Percentiles rank a stretch among this genome's conserved stretches.
Conservation (phyloP, 768 basidiomycete species). For the Porpolomopsis calyptriformis region DNA sequence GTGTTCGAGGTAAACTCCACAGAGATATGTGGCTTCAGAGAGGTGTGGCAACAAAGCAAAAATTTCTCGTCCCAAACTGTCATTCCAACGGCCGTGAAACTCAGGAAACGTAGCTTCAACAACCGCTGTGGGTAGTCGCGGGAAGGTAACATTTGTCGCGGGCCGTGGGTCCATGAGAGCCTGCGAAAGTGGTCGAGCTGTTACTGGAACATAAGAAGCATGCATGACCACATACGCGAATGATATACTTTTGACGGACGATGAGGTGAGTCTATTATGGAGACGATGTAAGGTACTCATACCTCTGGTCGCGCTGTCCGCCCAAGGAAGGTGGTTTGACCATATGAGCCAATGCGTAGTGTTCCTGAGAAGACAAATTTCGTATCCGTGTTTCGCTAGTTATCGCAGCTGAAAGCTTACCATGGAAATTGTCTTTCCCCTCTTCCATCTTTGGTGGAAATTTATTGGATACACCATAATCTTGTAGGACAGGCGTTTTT, state of each 20-base stretch:
- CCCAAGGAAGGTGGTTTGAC: slow-evolving; percentile 49
- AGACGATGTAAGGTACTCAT: slow-evolving; percentile 10
- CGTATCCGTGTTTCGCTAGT: background rate
- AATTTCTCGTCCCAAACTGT: slow-evolving; percentile 32
- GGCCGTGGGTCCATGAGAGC: slow-evolving; percentile 16
- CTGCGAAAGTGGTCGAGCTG: slow-evolving; percentile 11
- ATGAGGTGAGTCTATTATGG: background rate
- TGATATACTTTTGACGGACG: slow-evolving; percentile 35
- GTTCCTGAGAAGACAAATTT: slow-evolving; percentile 35
- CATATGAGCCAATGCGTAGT: slow-evolving; percentile 42
- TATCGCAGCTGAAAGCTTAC: slow-evolving; percentile 17
- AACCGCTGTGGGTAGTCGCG: slow-evolving; percentile 32
- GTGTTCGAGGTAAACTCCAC: slow-evolving; percentile 55
- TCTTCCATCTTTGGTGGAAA: no score
- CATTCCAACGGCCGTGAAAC: slow-evolving; percentile 20
- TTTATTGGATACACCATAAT: slow-evolving; percentile 30
- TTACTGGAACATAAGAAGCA: background rate
- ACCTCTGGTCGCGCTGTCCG: slow-evolving; percentile 63
- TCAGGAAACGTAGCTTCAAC: slow-evolving; percentile 28
- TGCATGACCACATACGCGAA: slow-evolving; percentile 30
- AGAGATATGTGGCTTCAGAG: slow-evolving; percentile 49
- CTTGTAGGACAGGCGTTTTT: slow-evolving; percentile 16
- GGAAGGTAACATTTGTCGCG: slow-evolving; percentile 10
- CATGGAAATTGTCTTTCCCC: slow-evolving; percentile 39
- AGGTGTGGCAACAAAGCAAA: slow-evolving; percentile 42